Evolutionary conservation across 768 basidiomycete genomes (phyloP).

Genomic region (Tephrocybe sp.): DNA sequence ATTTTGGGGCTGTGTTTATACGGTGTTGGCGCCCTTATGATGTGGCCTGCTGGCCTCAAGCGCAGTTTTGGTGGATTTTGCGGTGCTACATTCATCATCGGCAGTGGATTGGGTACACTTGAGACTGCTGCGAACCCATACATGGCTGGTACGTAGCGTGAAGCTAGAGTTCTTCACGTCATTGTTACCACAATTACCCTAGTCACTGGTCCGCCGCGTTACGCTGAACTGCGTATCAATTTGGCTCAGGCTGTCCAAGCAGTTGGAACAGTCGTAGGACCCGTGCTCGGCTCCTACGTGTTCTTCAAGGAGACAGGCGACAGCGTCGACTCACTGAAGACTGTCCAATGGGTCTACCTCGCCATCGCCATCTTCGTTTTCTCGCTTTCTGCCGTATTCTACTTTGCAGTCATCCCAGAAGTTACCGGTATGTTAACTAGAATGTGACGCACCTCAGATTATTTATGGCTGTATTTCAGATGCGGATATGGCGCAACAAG

Average conservation of each 20-base stretch:
- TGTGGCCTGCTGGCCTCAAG: conserved; percentile 35
- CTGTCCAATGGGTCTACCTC: conserved; percentile 35
- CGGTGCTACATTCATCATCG: conserved; percentile 35
- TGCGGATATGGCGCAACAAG: conserved; percentile 34
- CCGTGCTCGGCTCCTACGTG: conserved; percentile 32
- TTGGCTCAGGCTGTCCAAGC: conserved; percentile 34
- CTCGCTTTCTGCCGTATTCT: conserved; percentile 30
- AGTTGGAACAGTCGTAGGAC: conserved; percentile 31
- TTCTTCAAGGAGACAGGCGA: conserved; percentile 34
- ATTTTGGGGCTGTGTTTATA: conserved; percentile 31
- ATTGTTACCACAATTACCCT: not conserved
- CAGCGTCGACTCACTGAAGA: conserved; percentile 27
- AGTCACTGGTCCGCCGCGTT: conserved; percentile 34
- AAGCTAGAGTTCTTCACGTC: not conserved
- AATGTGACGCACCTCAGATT: not conserved
- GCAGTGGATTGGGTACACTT: conserved; percentile 31
- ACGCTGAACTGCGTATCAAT: conserved; percentile 33
- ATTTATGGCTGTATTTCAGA: conserved; percentile 15
- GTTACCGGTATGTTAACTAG: conserved; percentile 25
- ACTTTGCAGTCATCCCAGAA: conserved; percentile 32
- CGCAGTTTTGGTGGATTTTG: conserved; percentile 35
- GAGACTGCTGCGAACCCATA: conserved; percentile 36
- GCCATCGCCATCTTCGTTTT: conserved; percentile 34
- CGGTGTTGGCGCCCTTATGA: conserved; percentile 32
- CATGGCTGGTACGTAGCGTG: conserved; percentile 27